phyloP scores from a whole-genome alignment of 2,329 filamentous ascomycete genomes.

The Sarocladium strictum region DNA sequence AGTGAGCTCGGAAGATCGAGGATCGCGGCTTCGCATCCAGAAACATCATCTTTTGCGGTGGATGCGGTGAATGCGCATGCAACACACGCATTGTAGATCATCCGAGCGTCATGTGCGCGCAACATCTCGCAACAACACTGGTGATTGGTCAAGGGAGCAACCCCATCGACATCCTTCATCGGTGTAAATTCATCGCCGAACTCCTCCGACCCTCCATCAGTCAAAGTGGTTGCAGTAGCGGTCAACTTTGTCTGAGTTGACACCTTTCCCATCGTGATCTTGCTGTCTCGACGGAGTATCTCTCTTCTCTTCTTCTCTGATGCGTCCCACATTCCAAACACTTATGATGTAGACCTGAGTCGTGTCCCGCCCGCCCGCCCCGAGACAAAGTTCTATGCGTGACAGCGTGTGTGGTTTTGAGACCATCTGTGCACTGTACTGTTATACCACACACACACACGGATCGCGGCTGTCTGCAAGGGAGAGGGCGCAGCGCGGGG shows the following conservation, averaged over 20 bases:
- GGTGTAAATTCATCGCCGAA: background rate
- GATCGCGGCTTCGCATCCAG: too few species aligned
- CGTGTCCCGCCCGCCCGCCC: background rate
- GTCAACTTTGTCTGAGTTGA: background rate
- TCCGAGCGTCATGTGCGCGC: background rate
- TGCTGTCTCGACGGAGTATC: too few species aligned
- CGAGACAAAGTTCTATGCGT: constrained; percentile 1
- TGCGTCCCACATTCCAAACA: background rate
- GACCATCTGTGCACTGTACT: too few species aligned
- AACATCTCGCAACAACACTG: too few species aligned
- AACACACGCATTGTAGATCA: background rate
- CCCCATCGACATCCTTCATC: too few species aligned
- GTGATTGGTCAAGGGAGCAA: too few species aligned
- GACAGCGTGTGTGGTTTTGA: background rate
- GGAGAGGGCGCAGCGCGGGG: background rate
- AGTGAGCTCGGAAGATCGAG: too few species aligned
- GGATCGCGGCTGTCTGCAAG: background rate
- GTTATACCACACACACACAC: too few species aligned
- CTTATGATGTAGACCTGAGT: constrained; percentile 4
- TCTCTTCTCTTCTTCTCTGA: too few species aligned
- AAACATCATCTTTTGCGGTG: too few species aligned
- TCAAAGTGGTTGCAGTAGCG: constrained; percentile 8
- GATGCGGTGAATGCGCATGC: too few species aligned
- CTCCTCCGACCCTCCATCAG: background rate
- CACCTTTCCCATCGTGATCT: background rate